Evolutionary conservation across 495 filamentous ascomycete genomes (phyloP).

Genomic region (Parachaetomium inaequale): DNA sequence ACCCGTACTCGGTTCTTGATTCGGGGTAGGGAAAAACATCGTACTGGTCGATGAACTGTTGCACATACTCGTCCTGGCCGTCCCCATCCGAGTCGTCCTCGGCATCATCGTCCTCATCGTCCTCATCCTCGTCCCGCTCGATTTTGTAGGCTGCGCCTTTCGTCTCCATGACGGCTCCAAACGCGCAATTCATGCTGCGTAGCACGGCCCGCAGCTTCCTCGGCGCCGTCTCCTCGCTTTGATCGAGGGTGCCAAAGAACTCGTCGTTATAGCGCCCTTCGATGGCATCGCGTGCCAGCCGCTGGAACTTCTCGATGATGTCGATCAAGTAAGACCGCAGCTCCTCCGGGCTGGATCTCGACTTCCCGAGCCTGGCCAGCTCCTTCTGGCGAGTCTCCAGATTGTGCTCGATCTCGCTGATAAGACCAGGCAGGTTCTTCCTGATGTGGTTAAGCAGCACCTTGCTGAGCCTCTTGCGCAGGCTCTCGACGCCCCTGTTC

Average conservation of each 20-base stretch:
- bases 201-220: slow-evolving; percentile 28
- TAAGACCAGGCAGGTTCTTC: slow-evolving; percentile 28
- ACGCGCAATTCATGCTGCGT: slow-evolving; percentile 24
- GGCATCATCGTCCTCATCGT: not conserved
- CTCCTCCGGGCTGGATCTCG: slow-evolving; percentile 29
- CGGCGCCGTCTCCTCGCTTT: not conserved
- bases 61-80: not conserved
- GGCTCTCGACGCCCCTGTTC: slow-evolving; percentile 29
- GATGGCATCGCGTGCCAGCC: slow-evolving; percentile 29
- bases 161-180: slow-evolving; percentile 18
- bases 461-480: slow-evolving; percentile 33
- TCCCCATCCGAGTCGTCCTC: not conserved
- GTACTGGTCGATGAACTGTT: not conserved
- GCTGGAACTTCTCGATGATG: slow-evolving; percentile 29
- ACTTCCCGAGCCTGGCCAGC: slow-evolving; percentile 28
- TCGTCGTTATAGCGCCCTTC: slow-evolving; percentile 31
- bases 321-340: slow-evolving; percentile 27
- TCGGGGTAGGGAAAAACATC: slow-evolving; percentile 21
- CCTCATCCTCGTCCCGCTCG: slow-evolving; percentile 14
- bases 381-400: slow-evolving; percentile 16
- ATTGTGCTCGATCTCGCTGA: slow-evolving; percentile 28
- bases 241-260: slow-evolving; percentile 29
- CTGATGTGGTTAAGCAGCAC: slow-evolving; percentile 33
- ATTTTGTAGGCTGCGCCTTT: slow-evolving; percentile 27
- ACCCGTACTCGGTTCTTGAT: not conserved